phyloP scores from a whole-genome alignment of 805 yeast genomes.

The Priceomyces fermenticarens region DNA sequence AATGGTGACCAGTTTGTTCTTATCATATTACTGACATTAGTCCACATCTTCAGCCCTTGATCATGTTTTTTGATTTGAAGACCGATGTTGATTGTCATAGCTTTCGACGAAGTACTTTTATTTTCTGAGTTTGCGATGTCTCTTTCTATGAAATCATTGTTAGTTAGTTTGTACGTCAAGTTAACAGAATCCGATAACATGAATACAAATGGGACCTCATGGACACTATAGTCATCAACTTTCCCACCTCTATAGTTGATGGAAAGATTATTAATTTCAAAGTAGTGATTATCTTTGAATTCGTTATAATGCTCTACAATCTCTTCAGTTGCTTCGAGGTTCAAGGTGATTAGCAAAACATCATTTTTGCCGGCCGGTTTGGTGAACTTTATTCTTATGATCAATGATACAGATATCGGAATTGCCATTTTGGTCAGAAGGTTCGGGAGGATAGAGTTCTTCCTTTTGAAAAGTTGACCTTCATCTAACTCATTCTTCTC shows the following conservation, averaged over 20 bases:
- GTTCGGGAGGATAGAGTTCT: not conserved
- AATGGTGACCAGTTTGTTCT: conserved; percentile 39
- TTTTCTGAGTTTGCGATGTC: conserved; percentile 13
- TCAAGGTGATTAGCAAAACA: conserved; percentile 45
- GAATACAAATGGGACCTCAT: conserved; percentile 25
- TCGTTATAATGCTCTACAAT: conserved; percentile 15
- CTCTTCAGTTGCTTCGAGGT: conserved; percentile 45
- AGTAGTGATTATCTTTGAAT: conserved; percentile 11
- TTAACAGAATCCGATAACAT: conserved; percentile 29
- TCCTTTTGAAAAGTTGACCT: not conserved
- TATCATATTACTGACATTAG: conserved; percentile 24
- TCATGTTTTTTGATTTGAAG: conserved; percentile 21
- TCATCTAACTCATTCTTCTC: not conserved
- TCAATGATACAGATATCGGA: conserved; percentile 38
- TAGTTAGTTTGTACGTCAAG: conserved; percentile 31
- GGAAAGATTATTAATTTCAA: conserved; percentile 19
- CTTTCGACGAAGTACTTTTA: conserved; percentile 18
- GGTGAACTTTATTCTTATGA: conserved; percentile 45
- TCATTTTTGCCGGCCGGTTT: conserved; percentile 48
- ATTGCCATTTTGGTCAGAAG: conserved; percentile 12
- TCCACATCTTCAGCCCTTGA: conserved; percentile 4
- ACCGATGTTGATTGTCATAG: conserved; percentile 22
- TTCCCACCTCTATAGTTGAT: conserved; percentile 28
- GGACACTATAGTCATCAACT: conserved; percentile 18
- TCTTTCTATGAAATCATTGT: conserved; percentile 24